These are phyloP conservation scores for Lactarius hengduanensis DNA, from an alignment of 768 basidiomycete species.

Conservation along the genomic window DNA sequence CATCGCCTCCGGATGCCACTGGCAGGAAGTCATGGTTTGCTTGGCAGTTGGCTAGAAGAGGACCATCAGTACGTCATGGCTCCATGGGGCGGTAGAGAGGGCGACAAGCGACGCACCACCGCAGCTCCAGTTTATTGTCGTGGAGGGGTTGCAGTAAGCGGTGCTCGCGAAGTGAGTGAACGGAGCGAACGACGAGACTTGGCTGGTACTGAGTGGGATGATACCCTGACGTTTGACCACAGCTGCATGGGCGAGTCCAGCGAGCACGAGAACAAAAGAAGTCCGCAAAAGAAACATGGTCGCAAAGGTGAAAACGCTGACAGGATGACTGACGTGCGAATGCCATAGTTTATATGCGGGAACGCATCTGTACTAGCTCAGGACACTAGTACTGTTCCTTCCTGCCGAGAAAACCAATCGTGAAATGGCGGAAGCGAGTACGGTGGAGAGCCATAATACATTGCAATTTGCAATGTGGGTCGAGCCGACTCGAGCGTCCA, in stretches of 20 bases:
- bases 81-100: not conserved
- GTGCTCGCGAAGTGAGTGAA: slow-evolving; percentile 36
- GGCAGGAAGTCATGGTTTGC: slow-evolving; percentile 50
- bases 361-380: not conserved
- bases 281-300: not conserved
- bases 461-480: too few relatives aligned
- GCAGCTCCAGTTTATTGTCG: slow-evolving; percentile 35
- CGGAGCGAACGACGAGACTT: slow-evolving; percentile 35
- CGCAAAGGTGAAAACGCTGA: not conserved
- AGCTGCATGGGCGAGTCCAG: not conserved
- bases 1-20: slow-evolving; percentile 49
- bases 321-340: too few relatives aligned
- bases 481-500: too few relatives aligned
- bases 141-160: slow-evolving; percentile 35
- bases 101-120: slow-evolving; percentile 29
- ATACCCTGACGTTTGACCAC: slow-evolving; percentile 24
- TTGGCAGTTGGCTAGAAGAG: slow-evolving; percentile 42
- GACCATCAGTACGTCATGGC: not conserved
- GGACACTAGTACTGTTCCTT: not conserved
- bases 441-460: too few relatives aligned
- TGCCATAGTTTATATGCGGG: not conserved
- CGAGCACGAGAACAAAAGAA: not conserved
- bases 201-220: slow-evolving; percentile 29
- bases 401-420: not conserved
- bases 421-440: too few relatives aligned